These are phyloP conservation scores for Salix caprea DNA, from an alignment of 345 rosid genomes.

Conservation along the genomic window DNA sequence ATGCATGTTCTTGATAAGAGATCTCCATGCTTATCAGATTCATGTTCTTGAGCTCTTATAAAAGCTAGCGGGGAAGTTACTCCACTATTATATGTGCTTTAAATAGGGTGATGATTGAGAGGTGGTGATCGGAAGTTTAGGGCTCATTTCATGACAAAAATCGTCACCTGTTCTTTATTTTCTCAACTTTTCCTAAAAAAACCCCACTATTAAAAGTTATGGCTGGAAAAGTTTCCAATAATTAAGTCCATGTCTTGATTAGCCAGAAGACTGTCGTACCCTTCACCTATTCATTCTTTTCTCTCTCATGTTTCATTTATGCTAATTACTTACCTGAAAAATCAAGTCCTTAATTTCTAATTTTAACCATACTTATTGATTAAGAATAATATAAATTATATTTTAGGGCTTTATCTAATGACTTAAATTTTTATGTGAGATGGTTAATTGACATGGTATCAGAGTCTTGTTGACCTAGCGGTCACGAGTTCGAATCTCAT, in stretches of 20 bases:
- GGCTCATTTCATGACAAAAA: not conserved
- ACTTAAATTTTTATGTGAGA: no score
- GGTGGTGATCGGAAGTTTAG: not conserved
- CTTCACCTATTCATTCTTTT: not conserved
- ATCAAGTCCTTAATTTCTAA: not conserved
- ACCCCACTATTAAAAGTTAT: constrained; percentile 15
- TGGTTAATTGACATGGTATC: no score
- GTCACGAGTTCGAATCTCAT: no score
- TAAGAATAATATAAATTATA: no score
- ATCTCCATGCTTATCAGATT: constrained; percentile 33
- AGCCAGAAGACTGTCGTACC: constrained; percentile 24
- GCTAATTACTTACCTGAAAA: no score
- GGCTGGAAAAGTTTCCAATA: constrained; percentile 22
- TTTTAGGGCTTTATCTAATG: no score
- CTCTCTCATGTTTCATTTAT: no score
- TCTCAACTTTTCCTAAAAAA: constrained; percentile 13
- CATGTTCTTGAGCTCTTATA: constrained; percentile 21
- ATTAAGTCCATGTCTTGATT: constrained; percentile 11
- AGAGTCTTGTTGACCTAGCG: no score
- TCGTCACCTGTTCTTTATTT: constrained; percentile 10
- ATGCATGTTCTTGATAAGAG: constrained; percentile 19
- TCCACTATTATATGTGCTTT: constrained; percentile 23
- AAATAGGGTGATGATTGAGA: constrained; percentile 40
- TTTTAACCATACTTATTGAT: no score
- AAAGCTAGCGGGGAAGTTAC: constrained; percentile 35